These are phyloP conservation scores for Piper betle DNA, from an alignment of 164 flowering plant genomes.

Conservation along the genomic window DNA sequence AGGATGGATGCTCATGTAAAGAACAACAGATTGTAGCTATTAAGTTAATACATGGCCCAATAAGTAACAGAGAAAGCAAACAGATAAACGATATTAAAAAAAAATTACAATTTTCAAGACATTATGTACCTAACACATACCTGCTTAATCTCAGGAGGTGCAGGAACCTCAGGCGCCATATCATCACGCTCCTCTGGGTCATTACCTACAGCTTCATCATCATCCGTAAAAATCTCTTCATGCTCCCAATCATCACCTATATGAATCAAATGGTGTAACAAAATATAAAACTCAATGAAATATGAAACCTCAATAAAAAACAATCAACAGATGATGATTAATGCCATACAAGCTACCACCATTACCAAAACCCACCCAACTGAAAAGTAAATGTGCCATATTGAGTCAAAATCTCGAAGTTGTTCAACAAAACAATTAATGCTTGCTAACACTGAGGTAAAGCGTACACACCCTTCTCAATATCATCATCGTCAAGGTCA, in stretches of 20 bases:
- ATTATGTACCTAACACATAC: constrained; percentile 12
- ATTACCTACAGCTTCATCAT: constrained; percentile 86
- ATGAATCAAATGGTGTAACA: too few relatives aligned
- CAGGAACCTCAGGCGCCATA: constrained; percentile 89
- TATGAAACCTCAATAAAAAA: neutral
- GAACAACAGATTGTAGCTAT: too few relatives aligned
- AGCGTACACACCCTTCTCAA: constrained; percentile 65
- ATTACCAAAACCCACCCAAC: neutral
- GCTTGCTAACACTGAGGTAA: neutral
- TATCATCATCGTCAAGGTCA: constrained; percentile 86
- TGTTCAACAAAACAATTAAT: neutral
- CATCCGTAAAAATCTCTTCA: constrained; percentile 97
- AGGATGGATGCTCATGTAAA: too few relatives aligned
- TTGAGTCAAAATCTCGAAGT: neutral
- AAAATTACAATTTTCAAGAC: neutral
- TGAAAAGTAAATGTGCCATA: neutral
- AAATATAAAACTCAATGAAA: neutral
- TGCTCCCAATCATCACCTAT: constrained; percentile 99
- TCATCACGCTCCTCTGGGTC: constrained; percentile 92
- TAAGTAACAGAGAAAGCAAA: neutral
- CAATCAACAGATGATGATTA: neutral
- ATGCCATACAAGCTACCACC: too few relatives aligned
- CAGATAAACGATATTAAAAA: neutral
- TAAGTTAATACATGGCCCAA: too few relatives aligned
- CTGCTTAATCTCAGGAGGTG: constrained; percentile 98